A percentile compares a stretch with the other conserved stretches of the same genome.
Conservation (phyloP, 2,329 filamentous ascomycete species). For the Fusarium heterosporum region DNA sequence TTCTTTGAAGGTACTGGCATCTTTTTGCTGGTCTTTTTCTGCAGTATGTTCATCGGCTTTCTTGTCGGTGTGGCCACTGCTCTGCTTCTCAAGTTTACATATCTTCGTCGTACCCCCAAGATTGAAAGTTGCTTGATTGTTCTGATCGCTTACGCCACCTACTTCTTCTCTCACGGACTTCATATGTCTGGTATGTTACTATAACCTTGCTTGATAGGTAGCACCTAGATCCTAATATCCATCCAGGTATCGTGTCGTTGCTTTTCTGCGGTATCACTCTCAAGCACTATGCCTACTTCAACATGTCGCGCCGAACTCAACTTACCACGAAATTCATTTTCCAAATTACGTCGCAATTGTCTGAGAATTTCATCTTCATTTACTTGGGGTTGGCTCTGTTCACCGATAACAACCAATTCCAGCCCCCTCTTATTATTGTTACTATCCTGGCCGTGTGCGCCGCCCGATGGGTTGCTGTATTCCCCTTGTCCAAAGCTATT, state of each 20-base stretch:
- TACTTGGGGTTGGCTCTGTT: conserved; percentile 96
- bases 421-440: conserved; percentile 94
- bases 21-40: conserved; percentile 96
- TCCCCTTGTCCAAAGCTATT: conserved; percentile 88
- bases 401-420: conserved; percentile 89
- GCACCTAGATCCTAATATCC: conserved; percentile 17
- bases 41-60: conserved; percentile 89
- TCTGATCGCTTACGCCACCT: conserved; percentile 93
- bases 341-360: conserved; percentile 91
- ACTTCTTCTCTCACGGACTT: conserved; percentile 97
- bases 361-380: conserved; percentile 99
- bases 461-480: conserved; percentile 93
- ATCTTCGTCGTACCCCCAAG: conserved; percentile 91
- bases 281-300: conserved; percentile 99
- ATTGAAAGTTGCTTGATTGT: conserved; percentile 96
- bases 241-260: conserved; percentile 88
- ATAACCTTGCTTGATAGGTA: background rate
- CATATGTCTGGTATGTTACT: conserved; percentile 85
- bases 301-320: conserved; percentile 98
- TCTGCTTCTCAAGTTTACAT: conserved; percentile 91
- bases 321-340: conserved; percentile 98
- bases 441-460: conserved; percentile 92
- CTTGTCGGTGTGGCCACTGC: conserved; percentile 88
- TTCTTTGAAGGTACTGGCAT: conserved; percentile 92
- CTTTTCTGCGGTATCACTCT: conserved; percentile 98